phyloP scores from a whole-genome alignment of 768 basidiomycete species.

The Mycena kentingensis region DNA sequence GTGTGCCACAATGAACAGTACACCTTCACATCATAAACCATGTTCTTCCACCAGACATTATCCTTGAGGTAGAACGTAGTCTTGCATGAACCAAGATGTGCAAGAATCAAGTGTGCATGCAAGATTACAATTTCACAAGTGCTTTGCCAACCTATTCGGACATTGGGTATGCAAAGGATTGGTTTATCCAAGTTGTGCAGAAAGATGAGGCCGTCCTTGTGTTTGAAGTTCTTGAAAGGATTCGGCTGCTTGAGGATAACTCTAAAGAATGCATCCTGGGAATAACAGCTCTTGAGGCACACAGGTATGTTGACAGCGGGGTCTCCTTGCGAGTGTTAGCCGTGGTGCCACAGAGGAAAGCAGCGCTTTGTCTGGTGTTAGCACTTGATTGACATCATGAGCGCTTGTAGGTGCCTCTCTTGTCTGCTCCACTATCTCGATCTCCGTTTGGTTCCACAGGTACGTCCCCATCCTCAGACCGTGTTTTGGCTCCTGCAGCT shows the following conservation, averaged over 20 bases:
- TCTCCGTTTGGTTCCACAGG: too few species aligned
- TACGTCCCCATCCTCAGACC: too few species aligned
- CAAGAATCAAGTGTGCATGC: conserved; percentile 37
- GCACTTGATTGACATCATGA: too few species aligned
- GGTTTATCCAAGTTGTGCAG: neutral
- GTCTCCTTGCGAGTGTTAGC: too few species aligned
- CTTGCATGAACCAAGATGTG: conserved; percentile 34
- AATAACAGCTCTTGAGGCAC: conserved; percentile 16
- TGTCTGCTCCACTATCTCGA: too few species aligned
- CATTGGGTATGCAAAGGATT: conserved; percentile 26
- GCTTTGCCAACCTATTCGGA: neutral
- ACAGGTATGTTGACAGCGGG: neutral
- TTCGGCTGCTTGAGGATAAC: conserved; percentile 23
- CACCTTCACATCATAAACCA: neutral
- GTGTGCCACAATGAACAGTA: neutral
- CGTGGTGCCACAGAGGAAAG: too few species aligned
- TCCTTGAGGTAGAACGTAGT: conserved; percentile 24
- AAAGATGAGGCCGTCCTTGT: conserved; percentile 22
- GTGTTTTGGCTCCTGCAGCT: too few species aligned
- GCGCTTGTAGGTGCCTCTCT: too few species aligned
- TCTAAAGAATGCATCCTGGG: conserved; percentile 31
- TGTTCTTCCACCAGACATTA: too few species aligned
- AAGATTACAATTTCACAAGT: conserved; percentile 29
- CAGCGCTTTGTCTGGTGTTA: too few species aligned
- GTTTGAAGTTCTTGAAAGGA: conserved; percentile 28